Conservation (phyloP, 2,329 filamentous ascomycete genomes). For the Clarireedia homoeocarpa region DNA sequence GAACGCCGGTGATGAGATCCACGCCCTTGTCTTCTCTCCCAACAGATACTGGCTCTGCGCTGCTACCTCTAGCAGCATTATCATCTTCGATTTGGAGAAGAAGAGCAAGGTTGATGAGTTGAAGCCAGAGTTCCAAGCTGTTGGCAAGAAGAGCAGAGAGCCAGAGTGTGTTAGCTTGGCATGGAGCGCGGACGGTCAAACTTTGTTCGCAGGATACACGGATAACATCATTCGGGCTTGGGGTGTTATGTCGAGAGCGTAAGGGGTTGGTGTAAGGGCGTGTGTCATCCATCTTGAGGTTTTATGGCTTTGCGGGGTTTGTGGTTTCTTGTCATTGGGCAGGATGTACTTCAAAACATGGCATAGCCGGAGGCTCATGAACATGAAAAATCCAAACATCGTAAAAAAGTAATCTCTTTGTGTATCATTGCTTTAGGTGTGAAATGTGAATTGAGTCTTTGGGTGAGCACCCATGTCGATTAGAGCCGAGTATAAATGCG, state of each 20-base stretch:
- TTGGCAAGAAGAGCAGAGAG: slow-evolving; percentile 98
- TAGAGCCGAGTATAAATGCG: not conserved
- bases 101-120: slow-evolving; percentile 99
- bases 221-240: slow-evolving; percentile 98
- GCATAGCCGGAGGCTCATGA: slow-evolving; percentile 27
- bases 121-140: slow-evolving; percentile 93
- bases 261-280: slow-evolving; percentile 33
- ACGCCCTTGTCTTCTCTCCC: slow-evolving; percentile 99
- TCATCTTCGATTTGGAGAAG: slow-evolving; percentile 99
- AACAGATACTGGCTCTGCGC: slow-evolving; percentile 99
- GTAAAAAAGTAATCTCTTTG: slow-evolving; percentile 8
- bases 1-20: slow-evolving; percentile 99
- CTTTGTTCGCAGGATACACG: slow-evolving; percentile 98
- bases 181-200: slow-evolving; percentile 98
- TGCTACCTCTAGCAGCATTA: slow-evolving; percentile 94
- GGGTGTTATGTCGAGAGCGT: slow-evolving; percentile 95
- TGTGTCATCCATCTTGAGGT: slow-evolving; percentile 24
- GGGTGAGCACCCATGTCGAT: not conserved
- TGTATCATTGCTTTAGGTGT: not conserved
- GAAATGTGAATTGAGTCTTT: not conserved
- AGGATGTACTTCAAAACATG: slow-evolving; percentile 29
- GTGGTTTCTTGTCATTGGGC: slow-evolving; percentile 26
- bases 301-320: slow-evolving; percentile 29
- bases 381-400: slow-evolving; percentile 21
- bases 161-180: slow-evolving; percentile 96